Evolutionary conservation across 192 early-diverging fungal genomes (phyloP), one percentile per base, ranked within the genome.

Genomic region (Phlyctochytrium planicorne): DNA sequence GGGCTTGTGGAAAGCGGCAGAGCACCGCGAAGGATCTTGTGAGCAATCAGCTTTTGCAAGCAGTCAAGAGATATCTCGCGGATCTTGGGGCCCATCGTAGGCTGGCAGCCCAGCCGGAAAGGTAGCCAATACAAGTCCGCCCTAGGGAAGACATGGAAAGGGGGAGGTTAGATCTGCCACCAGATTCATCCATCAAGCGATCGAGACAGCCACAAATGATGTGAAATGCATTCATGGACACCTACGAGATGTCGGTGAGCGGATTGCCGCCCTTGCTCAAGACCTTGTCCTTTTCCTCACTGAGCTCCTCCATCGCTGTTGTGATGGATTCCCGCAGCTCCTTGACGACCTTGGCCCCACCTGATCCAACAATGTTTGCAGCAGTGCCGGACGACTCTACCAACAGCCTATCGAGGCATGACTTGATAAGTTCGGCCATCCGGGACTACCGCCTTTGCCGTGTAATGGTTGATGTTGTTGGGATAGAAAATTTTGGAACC

Each of bases 41-140:
- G 76, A 33, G 86, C 82, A 56, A 86, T 78, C 34, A 88, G 74
- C 61, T 87, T 85, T 34, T 85, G 78, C 29, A 87, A 33, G 23
- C 63, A 56, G 67, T 84, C 80, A 20, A 88, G 74, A 12, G 86
- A 74, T 25, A 68, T 66, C 57, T 88, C 83, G 17, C 81, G 69
- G 16, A 80, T 37, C 16, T 63, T 52, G 10, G 65, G 35, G 1
- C 80, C 55, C 31, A 73, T 66, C 52, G 40, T 33, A 4, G 70
- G 62, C 3, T 76, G 70, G 16, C 72, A 72, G 14, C 78, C 73
- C 12, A 79, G 59, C 63, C 73, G 64, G 73, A 85, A 75, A 0
- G 80, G 69, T 29, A 61, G 59, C 85, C 85, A 87, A 62, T 73
- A 84, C 31, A 55, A 50, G 67, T 86, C 83, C 30, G 82, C 82